A percentile compares a stretch with the other conserved stretches of the same genome.
These are phyloP conservation scores for Clavariopsis aquatica DNA, from an alignment of 495 filamentous ascomycete species.

Conservation along the genomic window DNA sequence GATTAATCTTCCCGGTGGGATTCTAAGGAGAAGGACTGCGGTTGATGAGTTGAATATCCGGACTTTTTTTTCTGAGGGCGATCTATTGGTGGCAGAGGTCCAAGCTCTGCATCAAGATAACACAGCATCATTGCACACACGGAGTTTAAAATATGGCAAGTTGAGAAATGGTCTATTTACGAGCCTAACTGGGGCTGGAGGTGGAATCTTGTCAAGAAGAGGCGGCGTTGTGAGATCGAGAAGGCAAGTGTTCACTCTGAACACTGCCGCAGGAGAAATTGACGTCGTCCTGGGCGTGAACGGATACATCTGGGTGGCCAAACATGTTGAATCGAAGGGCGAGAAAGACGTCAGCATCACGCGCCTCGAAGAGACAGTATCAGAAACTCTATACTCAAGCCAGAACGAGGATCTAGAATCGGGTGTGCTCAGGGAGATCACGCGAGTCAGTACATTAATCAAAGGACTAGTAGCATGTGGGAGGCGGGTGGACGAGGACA, in stretches of 20 bases:
- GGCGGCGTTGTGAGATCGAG: conserved; percentile 76
- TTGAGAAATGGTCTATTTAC: conserved; percentile 89
- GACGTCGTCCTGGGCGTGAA: conserved; percentile 93
- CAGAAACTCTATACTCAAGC: conserved; percentile 76
- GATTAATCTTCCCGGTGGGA: conserved; percentile 94
- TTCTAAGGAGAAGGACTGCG: conserved; percentile 83
- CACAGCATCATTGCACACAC: conserved; percentile 81
- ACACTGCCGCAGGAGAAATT: conserved; percentile 70
- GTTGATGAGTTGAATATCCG: conserved; percentile 96
- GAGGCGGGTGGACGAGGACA: conserved; percentile 86
- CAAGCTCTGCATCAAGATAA: conserved; percentile 82
- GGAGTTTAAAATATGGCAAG: conserved; percentile 90
- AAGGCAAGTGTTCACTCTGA: conserved; percentile 83
- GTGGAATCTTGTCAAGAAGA: conserved; percentile 53
- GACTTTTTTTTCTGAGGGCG: conserved; percentile 87
- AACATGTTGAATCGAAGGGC: conserved; percentile 61
- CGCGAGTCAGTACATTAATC: conserved; percentile 75
- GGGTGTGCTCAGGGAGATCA: conserved; percentile 83
- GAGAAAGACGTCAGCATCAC: conserved; percentile 65
- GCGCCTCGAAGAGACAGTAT: conserved; percentile 77
- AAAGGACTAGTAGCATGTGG: conserved; percentile 78
- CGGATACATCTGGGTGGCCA: conserved; percentile 91
- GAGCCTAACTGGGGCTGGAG: conserved; percentile 74
- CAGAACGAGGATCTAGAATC: conserved; percentile 81
- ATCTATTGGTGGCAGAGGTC: conserved; percentile 87